phyloP scores from a whole-genome alignment of 2,329 filamentous ascomycete genomes.

The Orbilia quercus region DNA sequence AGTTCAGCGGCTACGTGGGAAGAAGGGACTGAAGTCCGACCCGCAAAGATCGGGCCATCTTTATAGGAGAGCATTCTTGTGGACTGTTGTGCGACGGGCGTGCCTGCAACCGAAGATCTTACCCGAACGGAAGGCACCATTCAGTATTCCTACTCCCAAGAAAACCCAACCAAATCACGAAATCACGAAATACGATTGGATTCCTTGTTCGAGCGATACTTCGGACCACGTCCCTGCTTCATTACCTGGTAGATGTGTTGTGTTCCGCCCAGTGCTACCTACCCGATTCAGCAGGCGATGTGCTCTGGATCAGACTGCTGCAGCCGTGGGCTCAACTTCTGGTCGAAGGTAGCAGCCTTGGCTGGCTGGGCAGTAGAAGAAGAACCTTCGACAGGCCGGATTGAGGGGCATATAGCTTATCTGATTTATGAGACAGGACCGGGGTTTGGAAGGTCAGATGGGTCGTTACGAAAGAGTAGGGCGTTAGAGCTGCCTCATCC shows the following conservation, averaged over 20 bases:
- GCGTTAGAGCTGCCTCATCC: slow-evolving; percentile 22
- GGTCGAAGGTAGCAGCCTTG: slow-evolving; percentile 53
- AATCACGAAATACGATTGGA: slow-evolving; percentile 30
- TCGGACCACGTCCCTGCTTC: slow-evolving; percentile 13
- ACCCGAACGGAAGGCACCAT: slow-evolving; percentile 52
- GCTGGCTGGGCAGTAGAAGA: slow-evolving; percentile 30
- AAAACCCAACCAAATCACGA: slow-evolving; percentile 9
- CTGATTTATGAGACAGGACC: slow-evolving; percentile 26
- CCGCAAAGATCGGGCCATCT: slow-evolving; percentile 77
- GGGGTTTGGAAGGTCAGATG: slow-evolving; percentile 31
- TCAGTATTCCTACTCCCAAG: slow-evolving; percentile 26
- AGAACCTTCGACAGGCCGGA: neutral
- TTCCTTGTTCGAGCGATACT: slow-evolving; percentile 28
- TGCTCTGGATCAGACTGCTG: slow-evolving; percentile 28
- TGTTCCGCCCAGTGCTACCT: slow-evolving; percentile 35
- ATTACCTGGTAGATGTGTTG: slow-evolving; percentile 45
- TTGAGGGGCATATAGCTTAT: slow-evolving; percentile 14
- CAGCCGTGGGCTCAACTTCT: slow-evolving; percentile 1
- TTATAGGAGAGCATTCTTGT: slow-evolving; percentile 68
- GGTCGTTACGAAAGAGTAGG: slow-evolving; percentile 5
- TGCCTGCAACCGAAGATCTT: neutral
- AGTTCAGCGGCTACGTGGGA: slow-evolving; percentile 94
- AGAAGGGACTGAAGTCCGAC: slow-evolving; percentile 70
- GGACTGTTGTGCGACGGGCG: slow-evolving; percentile 5
- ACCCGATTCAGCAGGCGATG: slow-evolving; percentile 39